phyloP scores from a whole-genome alignment of 441 rosid genomes.

The Raphanus hybrid region DNA sequence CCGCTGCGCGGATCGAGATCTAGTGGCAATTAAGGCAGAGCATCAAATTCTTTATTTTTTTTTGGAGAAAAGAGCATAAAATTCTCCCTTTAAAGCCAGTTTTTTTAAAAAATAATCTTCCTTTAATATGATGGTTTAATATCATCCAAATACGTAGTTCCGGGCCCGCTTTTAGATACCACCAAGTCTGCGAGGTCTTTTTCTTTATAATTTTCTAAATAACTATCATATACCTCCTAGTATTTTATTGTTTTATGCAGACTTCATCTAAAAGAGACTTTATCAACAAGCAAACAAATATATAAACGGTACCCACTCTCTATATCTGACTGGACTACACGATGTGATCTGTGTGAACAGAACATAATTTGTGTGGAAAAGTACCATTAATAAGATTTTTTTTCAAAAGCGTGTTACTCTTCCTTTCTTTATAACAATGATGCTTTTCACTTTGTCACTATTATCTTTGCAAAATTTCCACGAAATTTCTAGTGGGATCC shows the following conservation, averaged over 20 bases:
- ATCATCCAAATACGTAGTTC: too few species aligned
- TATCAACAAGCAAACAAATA: background rate
- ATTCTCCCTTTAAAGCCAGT: too few species aligned
- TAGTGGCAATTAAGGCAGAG: too few species aligned
- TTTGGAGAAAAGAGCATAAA: too few species aligned
- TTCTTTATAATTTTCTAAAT: too few species aligned
- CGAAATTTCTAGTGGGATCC: slow-evolving; percentile 6
- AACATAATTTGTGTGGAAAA: background rate
- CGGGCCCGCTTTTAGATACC: too few species aligned
- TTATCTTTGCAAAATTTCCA: slow-evolving; percentile 2
- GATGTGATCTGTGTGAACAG: background rate
- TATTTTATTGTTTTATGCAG: background rate
- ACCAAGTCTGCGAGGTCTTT: too few species aligned
- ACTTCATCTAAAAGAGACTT: background rate
- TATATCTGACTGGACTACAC: background rate
- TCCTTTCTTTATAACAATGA: background rate
- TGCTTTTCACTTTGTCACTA: background rate
- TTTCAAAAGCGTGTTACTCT: background rate
- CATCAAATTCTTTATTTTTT: too few species aligned
- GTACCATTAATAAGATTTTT: background rate
- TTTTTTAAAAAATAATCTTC: too few species aligned
- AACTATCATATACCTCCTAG: background rate
- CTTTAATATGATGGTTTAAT: too few species aligned
- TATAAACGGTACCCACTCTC: background rate
- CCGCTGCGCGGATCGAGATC: too few species aligned